Percentiles rank a stretch among this genome's conserved stretches.
These are phyloP conservation scores for Hypoxylon sp. DNA, from an alignment of 2,329 filamentous ascomycete genomes.

Conservation along the genomic window DNA sequence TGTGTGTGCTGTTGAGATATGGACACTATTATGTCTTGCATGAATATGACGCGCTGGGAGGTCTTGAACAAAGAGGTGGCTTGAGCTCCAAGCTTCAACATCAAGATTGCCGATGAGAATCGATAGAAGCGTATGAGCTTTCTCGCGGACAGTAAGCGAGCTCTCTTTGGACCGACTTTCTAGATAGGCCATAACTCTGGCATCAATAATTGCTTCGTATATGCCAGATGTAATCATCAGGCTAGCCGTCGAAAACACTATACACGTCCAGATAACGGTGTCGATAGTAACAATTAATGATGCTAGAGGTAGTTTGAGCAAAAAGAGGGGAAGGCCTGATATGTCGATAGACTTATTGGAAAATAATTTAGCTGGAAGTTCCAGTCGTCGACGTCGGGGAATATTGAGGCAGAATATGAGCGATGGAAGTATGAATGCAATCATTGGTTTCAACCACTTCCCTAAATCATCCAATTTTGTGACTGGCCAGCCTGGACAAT, in stretches of 20 bases:
- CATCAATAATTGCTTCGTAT: conserved; percentile 36
- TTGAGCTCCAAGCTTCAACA: conserved; percentile 26
- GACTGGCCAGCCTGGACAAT: conserved; percentile 29
- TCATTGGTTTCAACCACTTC: conserved; percentile 31
- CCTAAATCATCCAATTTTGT: conserved; percentile 8
- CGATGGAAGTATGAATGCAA: conserved; percentile 33
- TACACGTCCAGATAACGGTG: conserved; percentile 30
- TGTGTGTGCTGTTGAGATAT: neutral
- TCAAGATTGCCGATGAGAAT: conserved; percentile 34
- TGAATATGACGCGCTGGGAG: neutral
- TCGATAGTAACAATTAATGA: conserved; percentile 26
- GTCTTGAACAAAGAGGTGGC: conserved; percentile 4
- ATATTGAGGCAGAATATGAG: conserved; percentile 36
- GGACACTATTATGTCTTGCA: neutral
- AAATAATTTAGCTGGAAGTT: conserved; percentile 19
- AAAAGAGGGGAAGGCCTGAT: conserved; percentile 12
- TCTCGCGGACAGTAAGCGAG: conserved; percentile 16
- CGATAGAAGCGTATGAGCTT: conserved; percentile 21
- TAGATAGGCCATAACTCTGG: conserved; percentile 26
- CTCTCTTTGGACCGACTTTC: conserved; percentile 23
- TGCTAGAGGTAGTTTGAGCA: conserved; percentile 26
- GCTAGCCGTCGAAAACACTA: conserved; percentile 20
- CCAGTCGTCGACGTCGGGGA: conserved; percentile 28
- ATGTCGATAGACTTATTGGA: conserved; percentile 16
- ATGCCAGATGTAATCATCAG: conserved; percentile 28